Evolutionary conservation across 169 alveolate species (phyloP), one percentile per base, ranked within the genome.

Genomic region (Plasmodium coatneyi): DNA sequence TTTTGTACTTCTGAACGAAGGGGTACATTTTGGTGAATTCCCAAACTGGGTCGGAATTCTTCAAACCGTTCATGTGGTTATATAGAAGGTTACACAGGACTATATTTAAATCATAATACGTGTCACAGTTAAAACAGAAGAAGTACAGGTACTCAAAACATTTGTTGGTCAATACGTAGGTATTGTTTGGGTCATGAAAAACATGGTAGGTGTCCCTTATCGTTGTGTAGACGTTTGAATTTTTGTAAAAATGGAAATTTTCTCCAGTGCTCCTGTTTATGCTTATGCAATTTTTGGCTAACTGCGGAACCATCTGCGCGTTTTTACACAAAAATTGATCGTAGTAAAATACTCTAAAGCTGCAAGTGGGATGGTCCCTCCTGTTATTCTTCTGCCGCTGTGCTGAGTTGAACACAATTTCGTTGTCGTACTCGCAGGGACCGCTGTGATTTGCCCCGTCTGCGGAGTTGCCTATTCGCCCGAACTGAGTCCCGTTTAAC

Each of bases 31-130:
- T 52, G 5, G 7, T 16, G 16, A 80, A 12, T 7, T 46, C 32
- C 16, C 56, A 19, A 43, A 14, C 12, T 14, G n/a, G 2, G 1
- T 54, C 49, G 19, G 25, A 14, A 25, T 22, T 54, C 19, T 46
- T 81, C 32, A 14, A 52, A 9, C 70, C 49, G 10, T 54, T 54
- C 78, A 54, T 52, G 39, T 54, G 66, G 19, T 7, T 81, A 19
- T 39, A 83, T 7, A 83, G 25, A 10, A 70, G 25, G 14, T 70
- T 41, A 6, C 43, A 60, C 16, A 83, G 30, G 4, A 83, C 12
- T 70, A 83, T 43, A 30, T 83, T 83, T 22, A 83, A 70, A 32
- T 83, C 83, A 83, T 66, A 83, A 83, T 83, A 83, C 3, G 19
- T 41, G 0, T 70, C 49, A 49, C 92, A 83, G 25, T 70, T 83